Evolutionary conservation across 306 rosid genomes (phyloP), one percentile per base, ranked within the genome.

Genomic region (Calophaca sinica): DNA sequence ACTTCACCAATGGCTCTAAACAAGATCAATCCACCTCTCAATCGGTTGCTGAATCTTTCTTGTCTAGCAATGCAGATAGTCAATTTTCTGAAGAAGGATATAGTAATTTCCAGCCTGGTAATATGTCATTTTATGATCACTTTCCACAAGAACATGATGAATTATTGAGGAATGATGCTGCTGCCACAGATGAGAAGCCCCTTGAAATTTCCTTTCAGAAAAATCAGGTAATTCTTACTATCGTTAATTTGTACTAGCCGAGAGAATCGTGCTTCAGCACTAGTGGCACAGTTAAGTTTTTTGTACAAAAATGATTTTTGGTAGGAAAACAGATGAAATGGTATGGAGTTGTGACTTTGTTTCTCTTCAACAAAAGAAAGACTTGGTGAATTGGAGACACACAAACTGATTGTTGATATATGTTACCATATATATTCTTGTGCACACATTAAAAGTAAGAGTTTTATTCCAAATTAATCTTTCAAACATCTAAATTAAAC

Each of bases 41-140:
- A 70, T 70, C 80, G 2, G 59, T 73, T 62, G 78, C 69, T 55
- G 78, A 77, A 36, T 77, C 85, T 62, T 77, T 77, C 63, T 63
- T 81, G 81, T 77, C 81, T 26, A 60, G 39, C 20, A 53, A 38
- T 64, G 26, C 26, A n/a, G 82, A 77, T 8, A 72, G 77, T 9
- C 41, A 38, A 33, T 80, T 59, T 62, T 68, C 72, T 10, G 85
- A 76, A 36, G 78, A 49, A 9, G 77, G 49, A 9, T 48, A 64
- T 45, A 48, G 58, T 8, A n/a, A 51, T 15, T 35, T 79, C 42
- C 84, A 64, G 36, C 44, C 44, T 46, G 75, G 46, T 5, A 8
- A 71, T 32, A 7, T 69, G 60, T 36, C 81, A 13, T 46, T 59
- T 3, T 61, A 44, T 50, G 61, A 67, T 2, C 26, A 20, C 26